Evolutionary conservation across 2,329 filamentous ascomycete species (phyloP).

Genomic region (Nothophoma quercina): DNA sequence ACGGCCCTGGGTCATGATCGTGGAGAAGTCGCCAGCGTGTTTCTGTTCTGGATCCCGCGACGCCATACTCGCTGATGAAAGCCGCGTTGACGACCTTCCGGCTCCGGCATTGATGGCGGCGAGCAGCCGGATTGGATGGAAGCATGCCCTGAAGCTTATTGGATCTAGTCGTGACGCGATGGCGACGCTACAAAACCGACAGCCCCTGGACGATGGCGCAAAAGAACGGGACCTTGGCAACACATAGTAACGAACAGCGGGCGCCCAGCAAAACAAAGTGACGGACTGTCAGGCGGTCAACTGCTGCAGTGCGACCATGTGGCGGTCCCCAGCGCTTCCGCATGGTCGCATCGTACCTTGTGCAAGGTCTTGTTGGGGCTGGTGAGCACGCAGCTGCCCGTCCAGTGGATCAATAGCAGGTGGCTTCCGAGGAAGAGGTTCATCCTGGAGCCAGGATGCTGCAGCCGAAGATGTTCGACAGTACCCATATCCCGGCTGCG

Average conservation of each 20-base stretch:
- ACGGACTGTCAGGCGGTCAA: conserved; percentile 45
- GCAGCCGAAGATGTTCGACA: conserved; percentile 32
- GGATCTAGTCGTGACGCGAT: conserved; percentile 18
- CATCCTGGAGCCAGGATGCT: conserved; percentile 30
- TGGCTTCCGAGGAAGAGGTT: conserved; percentile 34
- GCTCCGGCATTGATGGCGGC: conserved; percentile 11
- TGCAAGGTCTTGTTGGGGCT: conserved; percentile 22
- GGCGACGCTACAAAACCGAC: conserved; percentile 43
- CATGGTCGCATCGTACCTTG: conserved; percentile 37
- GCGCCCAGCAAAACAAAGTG: conserved; percentile 25
- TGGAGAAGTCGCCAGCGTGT: conserved; percentile 11
- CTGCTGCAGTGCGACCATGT: conserved; percentile 37
- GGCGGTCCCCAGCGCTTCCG: conserved; percentile 24
- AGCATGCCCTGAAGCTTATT: conserved; percentile 22
- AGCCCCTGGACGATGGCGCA: conserved; percentile 38
- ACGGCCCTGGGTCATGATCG: conserved; percentile 10
- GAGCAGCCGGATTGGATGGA: conserved; percentile 11
- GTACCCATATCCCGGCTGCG: conserved; percentile 28
- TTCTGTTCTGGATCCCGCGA: background rate
- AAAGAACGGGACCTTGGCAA: conserved; percentile 30
- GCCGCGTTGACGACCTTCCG: conserved; percentile 9
- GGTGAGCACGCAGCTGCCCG: conserved; percentile 19
- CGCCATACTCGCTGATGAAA: conserved; percentile 3
- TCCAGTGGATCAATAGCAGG: conserved; percentile 26
- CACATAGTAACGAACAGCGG: conserved; percentile 27